Conservation (phyloP, 495 filamentous ascomycete genomes). For the Geopyxis carbonaria region DNA sequence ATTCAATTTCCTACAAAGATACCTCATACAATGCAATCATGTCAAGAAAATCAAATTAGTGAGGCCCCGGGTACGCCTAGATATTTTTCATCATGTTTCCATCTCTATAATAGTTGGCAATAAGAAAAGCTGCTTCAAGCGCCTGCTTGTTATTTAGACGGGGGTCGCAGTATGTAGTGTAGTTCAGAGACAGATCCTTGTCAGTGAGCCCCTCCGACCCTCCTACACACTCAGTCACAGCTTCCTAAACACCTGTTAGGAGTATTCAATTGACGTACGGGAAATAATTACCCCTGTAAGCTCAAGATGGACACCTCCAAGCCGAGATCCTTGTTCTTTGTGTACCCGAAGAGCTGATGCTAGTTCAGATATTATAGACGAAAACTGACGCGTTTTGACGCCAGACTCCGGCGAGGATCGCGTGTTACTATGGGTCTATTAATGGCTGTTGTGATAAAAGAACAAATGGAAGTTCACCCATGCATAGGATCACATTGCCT, state of each 20-base stretch:
- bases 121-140: conserved; percentile 80
- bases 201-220: conserved; percentile 76
- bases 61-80: too few relatives aligned
- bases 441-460: conserved; percentile 7
- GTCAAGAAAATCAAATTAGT: too few relatives aligned
- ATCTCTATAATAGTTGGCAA: conserved; percentile 64
- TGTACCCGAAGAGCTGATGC: conserved; percentile 66
- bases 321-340: conserved; percentile 57
- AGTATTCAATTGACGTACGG: neutral
- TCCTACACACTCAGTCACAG: conserved; percentile 89
- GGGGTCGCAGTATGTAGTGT: conserved; percentile 91
- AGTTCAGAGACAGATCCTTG: conserved; percentile 69
- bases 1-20: too few relatives aligned
- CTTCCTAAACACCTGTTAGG: too few relatives aligned
- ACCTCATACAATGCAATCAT: too few relatives aligned
- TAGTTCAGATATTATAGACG: conserved; percentile 70
- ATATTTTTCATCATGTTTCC: conserved; percentile 13
- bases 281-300: conserved; percentile 75
- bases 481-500: conserved; percentile 94
- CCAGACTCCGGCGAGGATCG: conserved; percentile 43
- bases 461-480: conserved; percentile 37
- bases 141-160: conserved; percentile 95
- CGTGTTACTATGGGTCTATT: too few relatives aligned
- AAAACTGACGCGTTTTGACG: conserved; percentile 80
- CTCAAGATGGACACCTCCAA: conserved; percentile 90